Evolutionary conservation across 1,284 basidiomycete species (phyloP).

Genomic region (Crucibulum parvulum): DNA sequence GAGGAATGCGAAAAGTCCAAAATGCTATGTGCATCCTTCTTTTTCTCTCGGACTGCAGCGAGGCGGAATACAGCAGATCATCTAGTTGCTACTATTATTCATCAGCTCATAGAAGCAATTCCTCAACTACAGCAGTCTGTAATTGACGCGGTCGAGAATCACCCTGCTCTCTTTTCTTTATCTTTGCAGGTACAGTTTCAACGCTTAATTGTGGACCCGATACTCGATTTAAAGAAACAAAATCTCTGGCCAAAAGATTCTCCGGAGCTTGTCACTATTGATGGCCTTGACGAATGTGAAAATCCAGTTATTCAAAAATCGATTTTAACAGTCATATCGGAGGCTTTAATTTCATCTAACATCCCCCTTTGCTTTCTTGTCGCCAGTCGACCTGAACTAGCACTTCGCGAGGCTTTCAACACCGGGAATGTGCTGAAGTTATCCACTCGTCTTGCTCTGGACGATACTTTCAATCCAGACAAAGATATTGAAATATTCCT

Average conservation of each 20-base stretch:
- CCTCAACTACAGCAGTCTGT: constrained; percentile 3
- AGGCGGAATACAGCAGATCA: neutral
- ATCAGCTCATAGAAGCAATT: neutral
- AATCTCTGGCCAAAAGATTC: neutral
- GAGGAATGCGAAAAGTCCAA: neutral
- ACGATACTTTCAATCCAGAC: constrained; percentile 2
- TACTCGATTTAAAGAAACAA: neutral
- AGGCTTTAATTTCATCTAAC: neutral
- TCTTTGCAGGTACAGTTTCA: neutral
- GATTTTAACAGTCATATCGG: constrained; percentile 1
- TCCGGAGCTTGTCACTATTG: constrained; percentile 1
- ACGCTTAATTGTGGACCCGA: neutral
- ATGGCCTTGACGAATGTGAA: constrained; percentile 13
- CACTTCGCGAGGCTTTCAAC: neutral
- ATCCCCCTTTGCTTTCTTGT: constrained; percentile 9
- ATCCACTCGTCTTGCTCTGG: constrained; percentile 1
- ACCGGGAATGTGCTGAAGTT: neutral
- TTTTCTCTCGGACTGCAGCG: neutral
- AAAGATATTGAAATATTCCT: constrained; percentile 11
- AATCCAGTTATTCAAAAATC: neutral
- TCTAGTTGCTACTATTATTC: neutral
- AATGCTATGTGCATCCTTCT: neutral
- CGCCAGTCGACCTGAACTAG: constrained; percentile 10
- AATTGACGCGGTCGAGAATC: neutral
- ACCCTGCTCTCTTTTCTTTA: neutral